Evolutionary conservation across 1,284 basidiomycete genomes (phyloP), one percentile per base, ranked within the genome.

Genomic region (Moesziomyces sp.): DNA sequence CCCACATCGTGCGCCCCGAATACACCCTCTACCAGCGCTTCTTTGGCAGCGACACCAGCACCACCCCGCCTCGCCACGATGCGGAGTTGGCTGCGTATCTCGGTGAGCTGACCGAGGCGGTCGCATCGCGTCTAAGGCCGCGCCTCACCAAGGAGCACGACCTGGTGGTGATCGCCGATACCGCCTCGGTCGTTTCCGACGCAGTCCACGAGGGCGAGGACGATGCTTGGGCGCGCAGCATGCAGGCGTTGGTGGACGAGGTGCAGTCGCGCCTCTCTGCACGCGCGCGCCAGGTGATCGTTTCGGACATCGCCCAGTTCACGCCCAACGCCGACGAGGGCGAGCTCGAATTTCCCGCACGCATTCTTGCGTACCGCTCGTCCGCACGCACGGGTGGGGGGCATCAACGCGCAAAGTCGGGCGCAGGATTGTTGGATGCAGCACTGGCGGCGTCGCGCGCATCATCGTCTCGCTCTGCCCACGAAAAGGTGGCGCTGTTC

Each of bases 381-480:
- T 46, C 56, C 1, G 23, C 35, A 6, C 30, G 11, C 2, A 43
- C 3, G 1, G 43, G 21, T 1, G 57, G 46, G 34, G 46, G 42
- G n/a, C 73, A 72, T 40, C 52, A 59, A 9, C 46, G 74, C 8
- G 73, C 46, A 35, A 76, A 67, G 58, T 73, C 70, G 2, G 74
- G 74, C 3, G 74, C 74, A 6, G 74, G 74, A 0, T 24, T 76
- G 44, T 51, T 76, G 2, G 65, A 76, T 52, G 74, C 74, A 16
- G 74, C 73, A 1, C 52, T 68, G 9, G 52, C 60, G 0, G 56
- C 64, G 4, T 69, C 65, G 19, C 66, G 62, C 21, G 56, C 67
- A 1, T 21, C 21, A 21, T 21, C 21, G 21, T 21, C 21, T 21
- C 21, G 21, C 21, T 21, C 21, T 21, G 21, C 21, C 21, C 21